Conservation (phyloP, 768 basidiomycete genomes). For the Leccinum boreale region DNA sequence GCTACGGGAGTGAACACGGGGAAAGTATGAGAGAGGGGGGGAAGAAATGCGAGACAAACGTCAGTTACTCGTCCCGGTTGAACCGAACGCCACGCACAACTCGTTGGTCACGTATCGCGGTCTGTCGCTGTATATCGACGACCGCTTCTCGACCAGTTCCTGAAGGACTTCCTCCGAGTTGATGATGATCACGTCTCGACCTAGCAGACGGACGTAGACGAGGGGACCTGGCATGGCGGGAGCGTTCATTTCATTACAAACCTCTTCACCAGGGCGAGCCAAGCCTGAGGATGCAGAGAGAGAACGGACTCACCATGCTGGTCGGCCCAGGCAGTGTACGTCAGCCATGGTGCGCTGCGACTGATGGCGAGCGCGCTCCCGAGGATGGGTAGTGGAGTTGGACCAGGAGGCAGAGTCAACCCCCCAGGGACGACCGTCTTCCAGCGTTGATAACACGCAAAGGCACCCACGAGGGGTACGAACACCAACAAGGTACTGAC, state of each 20-base stretch:
- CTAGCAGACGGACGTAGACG: neutral
- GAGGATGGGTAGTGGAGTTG: constrained; percentile 7
- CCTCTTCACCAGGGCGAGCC: neutral
- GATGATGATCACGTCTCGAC: constrained; percentile 8
- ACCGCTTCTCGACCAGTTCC: constrained; percentile 15
- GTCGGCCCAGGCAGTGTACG: constrained; percentile 12
- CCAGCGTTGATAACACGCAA: neutral
- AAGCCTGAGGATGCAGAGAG: too few species aligned
- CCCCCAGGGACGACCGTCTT: neutral
- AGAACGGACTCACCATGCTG: constrained; percentile 5
- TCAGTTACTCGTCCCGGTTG: neutral
- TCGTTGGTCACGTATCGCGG: constrained; percentile 6
- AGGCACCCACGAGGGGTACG: neutral
- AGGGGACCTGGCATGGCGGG: neutral
- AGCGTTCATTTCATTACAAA: neutral
- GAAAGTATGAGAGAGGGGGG: too few species aligned
- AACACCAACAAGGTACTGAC: neutral
- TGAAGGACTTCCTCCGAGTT: constrained; percentile 11
- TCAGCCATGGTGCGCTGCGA: constrained; percentile 8
- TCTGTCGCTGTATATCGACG: constrained; percentile 14
- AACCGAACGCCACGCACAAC: constrained; percentile 4
- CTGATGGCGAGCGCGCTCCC: constrained; percentile 12
- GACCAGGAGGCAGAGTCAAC: constrained; percentile 12
- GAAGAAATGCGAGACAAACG: neutral
- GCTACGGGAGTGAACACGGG: neutral